A percentile compares a stretch with the other conserved stretches of the same genome.
Evolutionary conservation across 1,139 yeast species (phyloP).

Genomic region (Saccharomyces hybrid): DNA sequence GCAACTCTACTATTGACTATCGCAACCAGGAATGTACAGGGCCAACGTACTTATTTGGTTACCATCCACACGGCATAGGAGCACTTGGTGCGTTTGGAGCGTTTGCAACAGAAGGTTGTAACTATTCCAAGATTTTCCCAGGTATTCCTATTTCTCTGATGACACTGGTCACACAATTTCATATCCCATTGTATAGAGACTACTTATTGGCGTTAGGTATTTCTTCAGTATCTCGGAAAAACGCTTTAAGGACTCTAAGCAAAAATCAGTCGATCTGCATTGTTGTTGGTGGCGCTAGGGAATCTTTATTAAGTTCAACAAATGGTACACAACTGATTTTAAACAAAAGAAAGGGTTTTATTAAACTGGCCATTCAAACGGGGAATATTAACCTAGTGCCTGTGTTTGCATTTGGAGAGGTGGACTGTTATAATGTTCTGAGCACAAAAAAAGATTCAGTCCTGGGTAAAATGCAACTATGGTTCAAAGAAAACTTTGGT

Average conservation of each 20-base stretch:
- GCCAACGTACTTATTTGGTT: slow-evolving; percentile 81
- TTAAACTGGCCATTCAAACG: slow-evolving; percentile 72
- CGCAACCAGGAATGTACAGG: slow-evolving; percentile 37
- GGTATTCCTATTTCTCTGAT: slow-evolving; percentile 72
- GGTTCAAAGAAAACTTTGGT: slow-evolving; percentile 63
- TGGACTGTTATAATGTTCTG: slow-evolving; percentile 61
- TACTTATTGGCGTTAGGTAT: slow-evolving; percentile 75
- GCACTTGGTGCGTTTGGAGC: slow-evolving; percentile 89
- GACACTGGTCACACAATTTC: slow-evolving; percentile 78
- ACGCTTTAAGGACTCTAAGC: slow-evolving; percentile 58
- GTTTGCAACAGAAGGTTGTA: slow-evolving; percentile 72
- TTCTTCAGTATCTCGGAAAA: slow-evolving; percentile 73
- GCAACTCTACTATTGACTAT: slow-evolving; percentile 10
- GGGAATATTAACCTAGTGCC: slow-evolving; percentile 82
- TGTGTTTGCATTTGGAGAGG: slow-evolving; percentile 88
- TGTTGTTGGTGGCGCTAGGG: slow-evolving; percentile 95
- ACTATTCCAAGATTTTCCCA: slow-evolving; percentile 63
- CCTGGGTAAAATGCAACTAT: slow-evolving; percentile 51
- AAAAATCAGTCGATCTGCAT: slow-evolving; percentile 74
- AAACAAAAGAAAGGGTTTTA: slow-evolving; percentile 77
- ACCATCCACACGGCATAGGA: slow-evolving; percentile 95
- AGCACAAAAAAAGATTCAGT: slow-evolving; percentile 48
- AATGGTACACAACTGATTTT: slow-evolving; percentile 57
- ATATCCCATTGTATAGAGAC: slow-evolving; percentile 82
- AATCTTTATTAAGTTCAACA: slow-evolving; percentile 64